Evolutionary conservation across 176 grass and related monocot species (phyloP), one percentile per base, ranked within the genome.

Genomic region (Hordeum marinum): DNA sequence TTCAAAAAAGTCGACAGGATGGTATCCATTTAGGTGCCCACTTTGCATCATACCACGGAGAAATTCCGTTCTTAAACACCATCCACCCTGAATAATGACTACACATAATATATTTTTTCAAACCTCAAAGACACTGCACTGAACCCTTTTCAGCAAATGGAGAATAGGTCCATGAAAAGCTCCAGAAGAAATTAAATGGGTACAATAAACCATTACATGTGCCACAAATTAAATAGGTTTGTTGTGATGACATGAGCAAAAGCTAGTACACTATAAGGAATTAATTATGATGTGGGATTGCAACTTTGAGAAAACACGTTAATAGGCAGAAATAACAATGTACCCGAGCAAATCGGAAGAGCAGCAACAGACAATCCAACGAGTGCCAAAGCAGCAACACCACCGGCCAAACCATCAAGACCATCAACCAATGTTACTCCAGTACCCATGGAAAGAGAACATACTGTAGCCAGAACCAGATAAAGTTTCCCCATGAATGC

Each of bases 391-490:
- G 91, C 93, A 79, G 91, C 78, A 75, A 88, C 84, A n/a, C 93
- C 96, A 69, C 89, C 89, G 85, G 93, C 96, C 80, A 98, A 88
- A 72, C 93, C 96, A 84, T 98, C 96, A 79, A 96, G 90, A 85
- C 79, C 88, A 82, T 98, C 93, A 87, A 91, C 88, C 79, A 94
- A 46, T 64, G 89, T 88, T 78, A 96, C 91, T 80, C 89, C 96
- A 58, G 81, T 94, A 39, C 87, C 78, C 86, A 92, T 92, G 23
- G 79, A 81, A 85, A 88, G 82, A 42, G 91, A 95, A 71, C 86
- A 95, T 72, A 81, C 68, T 81, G 91, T 71, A n/a, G 86, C 86
- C 84, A 95, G 52, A 88, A 88, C 63, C 25, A 89, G 81, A 92
- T 98, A 98, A 58, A 94, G 24, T 71, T 85, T 92, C 74, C 93